Conservation (phyloP, 1,284 basidiomycete genomes). For the Cryptococcus hybrid region DNA sequence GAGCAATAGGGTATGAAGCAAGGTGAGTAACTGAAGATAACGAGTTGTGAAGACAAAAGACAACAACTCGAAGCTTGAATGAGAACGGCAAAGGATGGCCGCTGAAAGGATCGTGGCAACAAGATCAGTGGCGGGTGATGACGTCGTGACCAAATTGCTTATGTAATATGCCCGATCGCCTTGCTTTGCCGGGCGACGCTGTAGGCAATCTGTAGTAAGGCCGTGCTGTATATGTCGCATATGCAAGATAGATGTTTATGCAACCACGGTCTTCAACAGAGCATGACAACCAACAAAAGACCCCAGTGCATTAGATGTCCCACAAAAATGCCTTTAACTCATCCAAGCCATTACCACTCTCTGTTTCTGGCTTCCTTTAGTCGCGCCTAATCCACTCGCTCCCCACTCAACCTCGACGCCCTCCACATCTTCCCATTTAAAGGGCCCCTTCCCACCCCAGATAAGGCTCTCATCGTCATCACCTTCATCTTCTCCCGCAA, state of each 20-base stretch:
- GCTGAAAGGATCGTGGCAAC: too few relatives aligned
- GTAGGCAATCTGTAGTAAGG: too few relatives aligned
- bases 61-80: background rate
- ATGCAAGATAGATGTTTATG: too few relatives aligned
- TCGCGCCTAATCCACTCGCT: constrained; percentile 27
- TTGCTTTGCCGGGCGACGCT: too few relatives aligned
- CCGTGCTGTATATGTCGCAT: too few relatives aligned
- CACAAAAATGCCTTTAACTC: constrained; percentile 36
- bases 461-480: constrained; percentile 40
- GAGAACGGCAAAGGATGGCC: too few relatives aligned
- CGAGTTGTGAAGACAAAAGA: background rate
- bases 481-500: constrained; percentile 20
- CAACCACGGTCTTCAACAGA: background rate
- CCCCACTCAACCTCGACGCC: constrained; percentile 46
- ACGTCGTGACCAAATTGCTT: too few relatives aligned
- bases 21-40: too few relatives aligned
- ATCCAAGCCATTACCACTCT: constrained; percentile 33
- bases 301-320: constrained; percentile 11
- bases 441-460: constrained; percentile 42
- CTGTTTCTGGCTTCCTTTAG: constrained; percentile 6
- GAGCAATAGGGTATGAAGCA: too few relatives aligned
- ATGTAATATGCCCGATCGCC: too few relatives aligned
- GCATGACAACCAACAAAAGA: background rate
- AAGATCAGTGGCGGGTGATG: too few relatives aligned
- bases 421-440: constrained; percentile 47